Conservation (phyloP, 1,284 basidiomycete genomes). For the Pseudozyma pruni region DNA sequence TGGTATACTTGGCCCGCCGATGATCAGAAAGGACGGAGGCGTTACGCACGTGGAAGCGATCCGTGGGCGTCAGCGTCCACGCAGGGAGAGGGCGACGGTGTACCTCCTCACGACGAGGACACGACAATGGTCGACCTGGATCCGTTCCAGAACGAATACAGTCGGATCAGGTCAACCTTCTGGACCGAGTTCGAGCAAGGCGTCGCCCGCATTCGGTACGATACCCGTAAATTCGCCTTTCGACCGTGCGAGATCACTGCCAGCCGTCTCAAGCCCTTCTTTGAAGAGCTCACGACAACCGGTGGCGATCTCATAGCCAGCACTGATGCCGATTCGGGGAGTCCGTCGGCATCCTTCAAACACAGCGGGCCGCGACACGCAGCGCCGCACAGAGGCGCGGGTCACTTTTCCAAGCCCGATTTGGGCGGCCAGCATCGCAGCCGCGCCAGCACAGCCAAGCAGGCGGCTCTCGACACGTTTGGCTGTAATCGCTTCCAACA, state of each 20-base stretch:
- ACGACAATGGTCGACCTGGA: neutral
- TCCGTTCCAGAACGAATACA: conserved; percentile 16
- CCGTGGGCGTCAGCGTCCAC: neutral
- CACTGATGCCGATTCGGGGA: neutral
- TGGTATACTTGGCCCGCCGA: conserved; percentile 8
- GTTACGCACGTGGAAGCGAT: conserved; percentile 4
- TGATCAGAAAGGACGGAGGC: neutral
- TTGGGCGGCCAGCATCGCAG: neutral
- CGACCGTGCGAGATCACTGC: conserved; percentile 55
- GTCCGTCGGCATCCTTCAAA: conserved; percentile 2
- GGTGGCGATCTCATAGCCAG: neutral
- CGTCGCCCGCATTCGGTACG: conserved; percentile 49
- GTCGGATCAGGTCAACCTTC: conserved; percentile 8
- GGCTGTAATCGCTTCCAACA: conserved; percentile 18
- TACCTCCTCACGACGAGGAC: too few relatives aligned
- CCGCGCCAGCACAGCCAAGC: conserved; percentile 4
- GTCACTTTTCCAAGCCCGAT: conserved; percentile 10
- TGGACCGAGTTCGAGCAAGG: conserved; percentile 20
- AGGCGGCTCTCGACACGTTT: conserved; percentile 7
- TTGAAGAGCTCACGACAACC: conserved; percentile 35
- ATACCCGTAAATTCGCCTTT: conserved; percentile 59
- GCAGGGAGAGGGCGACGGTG: too few relatives aligned
- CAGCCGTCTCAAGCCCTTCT: conserved; percentile 42
- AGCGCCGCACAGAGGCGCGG: conserved; percentile 24
- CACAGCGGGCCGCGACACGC: conserved; percentile 33